phyloP scores from a whole-genome alignment of 2,329 filamentous ascomycete species.

The Lizonia empirigonia region DNA sequence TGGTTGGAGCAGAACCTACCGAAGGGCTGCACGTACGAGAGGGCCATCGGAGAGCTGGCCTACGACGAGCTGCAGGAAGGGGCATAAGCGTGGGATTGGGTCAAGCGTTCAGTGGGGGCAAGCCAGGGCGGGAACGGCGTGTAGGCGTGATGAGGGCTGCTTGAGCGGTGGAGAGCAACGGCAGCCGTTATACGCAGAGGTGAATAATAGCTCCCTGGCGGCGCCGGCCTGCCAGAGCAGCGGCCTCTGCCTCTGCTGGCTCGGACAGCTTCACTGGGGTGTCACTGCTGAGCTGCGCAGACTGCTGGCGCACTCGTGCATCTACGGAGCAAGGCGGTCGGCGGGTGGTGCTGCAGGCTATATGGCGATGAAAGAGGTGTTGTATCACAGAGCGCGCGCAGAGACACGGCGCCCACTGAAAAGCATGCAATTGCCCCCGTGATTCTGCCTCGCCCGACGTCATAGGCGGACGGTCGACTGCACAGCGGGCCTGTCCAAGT shows the following conservation, averaged over 20 bases:
- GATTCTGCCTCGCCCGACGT: constrained; percentile 15
- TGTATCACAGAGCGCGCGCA: constrained; percentile 20
- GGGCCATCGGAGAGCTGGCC: constrained; percentile 13
- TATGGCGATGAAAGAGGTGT: constrained; percentile 13
- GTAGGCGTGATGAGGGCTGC: constrained; percentile 21
- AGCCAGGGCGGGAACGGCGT: constrained; percentile 25
- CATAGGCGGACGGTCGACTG: constrained; percentile 12
- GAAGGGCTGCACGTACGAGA: constrained; percentile 48
- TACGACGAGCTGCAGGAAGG: constrained; percentile 44
- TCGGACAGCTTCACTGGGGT: not conserved
- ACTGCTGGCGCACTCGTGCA: constrained; percentile 9
- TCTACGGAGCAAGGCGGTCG: constrained; percentile 23
- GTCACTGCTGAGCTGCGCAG: constrained; percentile 6
- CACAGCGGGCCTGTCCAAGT: constrained; percentile 2
- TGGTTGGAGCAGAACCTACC: constrained; percentile 51
- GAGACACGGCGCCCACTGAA: constrained; percentile 12
- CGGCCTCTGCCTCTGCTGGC: not conserved
- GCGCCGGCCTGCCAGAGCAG: constrained; percentile 13
- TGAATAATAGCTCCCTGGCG: constrained; percentile 23
- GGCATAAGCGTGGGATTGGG: constrained; percentile 49
- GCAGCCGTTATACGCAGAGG: constrained; percentile 22
- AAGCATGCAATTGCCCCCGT: constrained; percentile 23
- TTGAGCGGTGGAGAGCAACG: constrained; percentile 17
- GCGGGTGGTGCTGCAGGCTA: constrained; percentile 15
- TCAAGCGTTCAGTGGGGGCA: constrained; percentile 38